Evolutionary conservation across 164 flowering plant genomes (phyloP), one percentile per base, ranked within the genome.

Genomic region (Nelumbo lutea): DNA sequence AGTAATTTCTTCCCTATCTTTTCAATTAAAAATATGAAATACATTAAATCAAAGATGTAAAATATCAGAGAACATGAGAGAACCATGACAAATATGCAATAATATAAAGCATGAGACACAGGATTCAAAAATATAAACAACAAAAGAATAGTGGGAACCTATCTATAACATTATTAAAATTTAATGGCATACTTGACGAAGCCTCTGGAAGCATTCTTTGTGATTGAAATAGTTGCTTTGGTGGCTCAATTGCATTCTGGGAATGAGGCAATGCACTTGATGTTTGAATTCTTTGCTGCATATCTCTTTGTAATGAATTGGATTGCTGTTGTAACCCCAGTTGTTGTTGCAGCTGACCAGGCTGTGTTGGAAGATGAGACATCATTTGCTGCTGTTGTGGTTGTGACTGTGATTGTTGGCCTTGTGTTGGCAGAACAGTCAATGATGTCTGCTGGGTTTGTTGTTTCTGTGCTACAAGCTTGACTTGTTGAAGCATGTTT

Each of bases 151-250:
- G 27, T 27, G 38, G 40, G 11, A 5, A 59, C 9, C n/a, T 56
- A 3, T 11, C 39, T 38, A 14, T 52, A 52, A 51, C 42, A 60
- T 14, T 51, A 1, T 41, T 44, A 9, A 52, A 47, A 46, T 48
- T 43, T 6, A 67, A 64, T 11, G 42, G 77, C 93, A 71, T 86
- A 91, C 98, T 81, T 70, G 94, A 78, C 73, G 96, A 79, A 38
- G 85, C 88, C 70, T 90, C 97, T 3, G 91, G 83, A 69, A 76
- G 78, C 48, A 68, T 72, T 81, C 96, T 88, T 75, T 87, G 91
- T 10, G 91, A 66, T 72, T 86, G 98, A 79, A 85, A 80, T 42
- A 80, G 48, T 72, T 83, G 91, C 75, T 85, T 90, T 80, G 87
- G 90, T 76, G 84, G 96, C 70, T 90, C 98, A 47, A 83, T 67